phyloP scores from a whole-genome alignment of 306 rosid species.

The Corylus avellana region DNA sequence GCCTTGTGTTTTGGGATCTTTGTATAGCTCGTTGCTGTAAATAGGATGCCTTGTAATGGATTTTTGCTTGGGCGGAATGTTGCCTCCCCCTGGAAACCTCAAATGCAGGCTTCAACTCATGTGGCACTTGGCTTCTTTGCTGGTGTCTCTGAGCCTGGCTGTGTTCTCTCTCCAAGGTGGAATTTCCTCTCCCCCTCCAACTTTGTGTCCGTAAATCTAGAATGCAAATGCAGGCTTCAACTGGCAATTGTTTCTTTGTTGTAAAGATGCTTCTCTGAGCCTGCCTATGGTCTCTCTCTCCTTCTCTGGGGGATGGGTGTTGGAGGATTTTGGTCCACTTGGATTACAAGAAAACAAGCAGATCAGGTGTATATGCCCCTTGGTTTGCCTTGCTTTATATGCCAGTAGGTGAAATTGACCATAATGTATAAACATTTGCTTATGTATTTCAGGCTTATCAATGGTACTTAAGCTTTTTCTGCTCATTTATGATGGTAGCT shows the following conservation, averaged over 20 bases:
- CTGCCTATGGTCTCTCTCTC: too few relatives aligned
- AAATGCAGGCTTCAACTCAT: background rate
- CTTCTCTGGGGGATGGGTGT: background rate
- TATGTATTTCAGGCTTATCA: too few relatives aligned
- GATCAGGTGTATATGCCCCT: background rate
- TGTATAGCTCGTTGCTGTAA: conserved; percentile 33
- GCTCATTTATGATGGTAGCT: too few relatives aligned
- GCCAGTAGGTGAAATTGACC: background rate
- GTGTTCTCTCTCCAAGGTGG: background rate
- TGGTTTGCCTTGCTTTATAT: background rate
- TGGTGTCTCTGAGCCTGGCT: too few relatives aligned
- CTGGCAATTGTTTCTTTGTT: too few relatives aligned
- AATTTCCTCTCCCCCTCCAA: too few relatives aligned
- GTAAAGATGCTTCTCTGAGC: too few relatives aligned
- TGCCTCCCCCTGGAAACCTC: background rate
- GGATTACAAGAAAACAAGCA: too few relatives aligned
- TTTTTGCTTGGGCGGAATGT: conserved; percentile 7
- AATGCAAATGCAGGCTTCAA: too few relatives aligned
- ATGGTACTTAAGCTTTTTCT: too few relatives aligned
- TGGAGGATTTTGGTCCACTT: background rate
- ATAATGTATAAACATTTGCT: background rate
- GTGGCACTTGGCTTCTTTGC: background rate
- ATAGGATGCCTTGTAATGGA: conserved; percentile 22
- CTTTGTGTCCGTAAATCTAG: too few relatives aligned
- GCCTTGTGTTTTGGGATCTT: conserved; percentile 25